Base-by-base conservation (phyloP, 345 rosid species). In the Hevea brasiliensis region DNA sequence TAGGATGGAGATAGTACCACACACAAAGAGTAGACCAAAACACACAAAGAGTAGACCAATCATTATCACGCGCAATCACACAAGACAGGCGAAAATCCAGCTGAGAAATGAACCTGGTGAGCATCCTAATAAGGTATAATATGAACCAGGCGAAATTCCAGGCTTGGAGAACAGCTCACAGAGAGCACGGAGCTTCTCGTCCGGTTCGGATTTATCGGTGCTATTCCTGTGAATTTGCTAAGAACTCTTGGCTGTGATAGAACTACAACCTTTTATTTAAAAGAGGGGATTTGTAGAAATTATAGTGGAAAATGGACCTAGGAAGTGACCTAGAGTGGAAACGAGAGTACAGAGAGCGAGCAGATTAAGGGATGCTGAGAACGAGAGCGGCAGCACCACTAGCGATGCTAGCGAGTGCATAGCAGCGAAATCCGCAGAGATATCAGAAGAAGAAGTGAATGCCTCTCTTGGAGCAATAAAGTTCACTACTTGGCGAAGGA, bases 111-210 rank as follows among this genome's bases (percentile, higher is more conserved):
- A 53, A 47, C 65, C 61, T 92, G 98, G 74, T 94, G 98, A 11
- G 98, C 93, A 81, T 94, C 98, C 79, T 89, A 97, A 70, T 97
- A 94, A 79, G 98, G 98, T 37, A 94, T 77, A 76, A 94, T 85
- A 72, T 90, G n/a, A n/a, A 94, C n/a, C 97, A 97, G 65, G 92
- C 98, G 77, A 94, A 73, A 92, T 76, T 57, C 86, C 90, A 8
- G 95, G 93, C 81, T 77, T 76, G 24, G 92, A 68, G 72, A 92
- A 94, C 41, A 84, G 82, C 79, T 77, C 82, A 44, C 97, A 88
- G 41, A 94, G 83, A 20, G 93, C 84, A 51, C 62, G 77, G 60
- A 94, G 92, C 90, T 90, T 94, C 81, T 86, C 83, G 75, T 94
- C 97, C 15, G 84, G 82, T 66, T 77, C 84, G 32, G 75, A 51